These are phyloP conservation scores for Hibiscus syriacus DNA, from an alignment of 345 rosid genomes.

Conservation along the genomic window DNA sequence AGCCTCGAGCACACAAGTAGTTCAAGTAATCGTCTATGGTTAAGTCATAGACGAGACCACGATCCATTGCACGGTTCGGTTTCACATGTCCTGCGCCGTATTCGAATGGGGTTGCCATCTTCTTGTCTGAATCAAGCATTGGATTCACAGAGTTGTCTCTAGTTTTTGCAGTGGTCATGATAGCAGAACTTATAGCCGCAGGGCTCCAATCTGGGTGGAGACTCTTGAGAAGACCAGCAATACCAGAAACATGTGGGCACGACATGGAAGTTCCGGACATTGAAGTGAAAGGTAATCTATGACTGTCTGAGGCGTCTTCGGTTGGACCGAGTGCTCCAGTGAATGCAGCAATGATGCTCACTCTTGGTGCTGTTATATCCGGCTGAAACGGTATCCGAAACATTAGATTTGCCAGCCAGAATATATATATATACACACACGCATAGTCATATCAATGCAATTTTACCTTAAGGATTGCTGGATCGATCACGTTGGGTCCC, in stretches of 20 bases:
- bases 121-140: conserved; percentile 17
- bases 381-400: conserved; percentile 22
- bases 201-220: conserved; percentile 45
- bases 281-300: conserved; percentile 17
- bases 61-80: conserved; percentile 42
- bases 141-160: conserved; percentile 17
- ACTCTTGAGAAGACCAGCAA: conserved; percentile 44
- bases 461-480: conserved; percentile 31
- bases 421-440: neutral
- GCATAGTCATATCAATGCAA: neutral
- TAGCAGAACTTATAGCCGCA: conserved; percentile 39
- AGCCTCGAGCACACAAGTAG: conserved; percentile 35
- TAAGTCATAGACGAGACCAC: conserved; percentile 52
- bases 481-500: conserved; percentile 30
- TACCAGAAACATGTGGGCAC: conserved; percentile 46
- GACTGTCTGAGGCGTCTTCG: conserved; percentile 18
- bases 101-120: conserved; percentile 37
- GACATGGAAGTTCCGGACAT: conserved; percentile 54
- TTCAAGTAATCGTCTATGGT: conserved; percentile 24
- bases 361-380: conserved; percentile 57
- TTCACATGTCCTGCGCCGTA: conserved; percentile 45
- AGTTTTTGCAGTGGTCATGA: conserved; percentile 37
- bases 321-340: conserved; percentile 18
- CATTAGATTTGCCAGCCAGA: neutral
- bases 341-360: conserved; percentile 38